phyloP scores from a whole-genome alignment of 352 stramenopile species.

The Globisporangium yorkense region DNA sequence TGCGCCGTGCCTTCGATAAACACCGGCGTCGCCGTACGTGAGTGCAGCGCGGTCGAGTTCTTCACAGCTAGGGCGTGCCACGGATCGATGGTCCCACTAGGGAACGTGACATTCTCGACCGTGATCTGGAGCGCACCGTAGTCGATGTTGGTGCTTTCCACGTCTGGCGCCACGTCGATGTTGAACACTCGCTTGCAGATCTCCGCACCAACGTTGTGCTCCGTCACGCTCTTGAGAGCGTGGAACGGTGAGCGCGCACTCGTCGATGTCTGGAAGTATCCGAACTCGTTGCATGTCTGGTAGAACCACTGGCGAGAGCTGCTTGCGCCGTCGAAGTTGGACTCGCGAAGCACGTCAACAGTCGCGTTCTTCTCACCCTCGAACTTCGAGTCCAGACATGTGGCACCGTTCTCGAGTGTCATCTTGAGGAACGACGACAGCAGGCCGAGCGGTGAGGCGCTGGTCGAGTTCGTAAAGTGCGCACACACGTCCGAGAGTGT shows the following conservation, averaged over 20 bases:
- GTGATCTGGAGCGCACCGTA: constrained; percentile 73
- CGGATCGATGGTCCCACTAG: constrained; percentile 78
- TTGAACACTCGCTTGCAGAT: constrained; percentile 82
- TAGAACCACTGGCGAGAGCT: constrained; percentile 82
- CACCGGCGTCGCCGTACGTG: constrained; percentile 42
- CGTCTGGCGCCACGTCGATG: constrained; percentile 54
- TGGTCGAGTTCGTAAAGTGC: constrained; percentile 35
- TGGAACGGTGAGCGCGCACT: constrained; percentile 58
- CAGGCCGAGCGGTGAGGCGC: constrained; percentile 23
- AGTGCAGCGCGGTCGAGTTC: constrained; percentile 58
- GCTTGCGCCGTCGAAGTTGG: constrained; percentile 62
- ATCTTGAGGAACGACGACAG: constrained; percentile 54
- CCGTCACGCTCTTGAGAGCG: constrained; percentile 57
- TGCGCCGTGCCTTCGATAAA: constrained; percentile 81
- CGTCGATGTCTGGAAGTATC: constrained; percentile 80
- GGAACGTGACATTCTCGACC: constrained; percentile 78
- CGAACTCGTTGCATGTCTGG: constrained; percentile 88
- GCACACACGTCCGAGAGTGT: constrained; percentile 62
- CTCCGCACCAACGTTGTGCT: constrained; percentile 60
- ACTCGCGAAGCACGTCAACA: constrained; percentile 53
- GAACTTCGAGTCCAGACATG: constrained; percentile 79
- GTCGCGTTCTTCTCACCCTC: constrained; percentile 57
- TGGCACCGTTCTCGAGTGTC: constrained; percentile 28
- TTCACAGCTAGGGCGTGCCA: constrained; percentile 80
- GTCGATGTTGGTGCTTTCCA: constrained; percentile 58